phyloP scores from a whole-genome alignment of 2,329 filamentous ascomycete species.

The Neonectria faginata region DNA sequence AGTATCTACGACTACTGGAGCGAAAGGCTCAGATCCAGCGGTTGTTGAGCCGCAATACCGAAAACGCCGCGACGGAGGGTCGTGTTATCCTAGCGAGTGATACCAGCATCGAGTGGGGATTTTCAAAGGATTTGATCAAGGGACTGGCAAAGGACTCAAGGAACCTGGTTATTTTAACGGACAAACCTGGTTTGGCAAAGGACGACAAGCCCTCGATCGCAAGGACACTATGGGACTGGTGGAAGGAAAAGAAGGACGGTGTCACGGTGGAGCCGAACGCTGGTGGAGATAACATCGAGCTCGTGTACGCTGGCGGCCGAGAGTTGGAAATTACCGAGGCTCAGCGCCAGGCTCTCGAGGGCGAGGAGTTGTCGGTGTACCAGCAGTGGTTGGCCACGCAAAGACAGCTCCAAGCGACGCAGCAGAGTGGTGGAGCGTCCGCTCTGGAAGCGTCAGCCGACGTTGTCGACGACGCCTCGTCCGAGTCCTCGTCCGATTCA shows the following conservation, averaged over 20 bases:
- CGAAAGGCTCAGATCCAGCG: conserved; percentile 82
- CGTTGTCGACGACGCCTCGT: conserved; percentile 84
- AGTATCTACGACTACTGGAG: conserved; percentile 85
- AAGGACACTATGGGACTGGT: conserved; percentile 82
- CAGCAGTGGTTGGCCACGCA: conserved; percentile 94
- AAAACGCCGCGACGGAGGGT: conserved; percentile 59
- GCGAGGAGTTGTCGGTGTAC: conserved; percentile 82
- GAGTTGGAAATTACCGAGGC: conserved; percentile 71
- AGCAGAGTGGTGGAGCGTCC: conserved; percentile 76
- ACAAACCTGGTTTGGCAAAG: conserved; percentile 66
- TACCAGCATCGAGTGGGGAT: conserved; percentile 91
- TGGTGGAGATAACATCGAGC: conserved; percentile 70
- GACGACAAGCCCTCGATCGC: conserved; percentile 70
- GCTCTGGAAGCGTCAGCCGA: conserved; percentile 77
- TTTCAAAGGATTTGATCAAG: conserved; percentile 83
- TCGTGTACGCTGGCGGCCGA: conserved; percentile 73
- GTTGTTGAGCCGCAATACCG: conserved; percentile 64
- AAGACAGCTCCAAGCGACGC: conserved; percentile 84
- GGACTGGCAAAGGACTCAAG: conserved; percentile 79
- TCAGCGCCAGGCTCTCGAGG: conserved; percentile 74
- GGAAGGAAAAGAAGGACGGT: conserved; percentile 75
- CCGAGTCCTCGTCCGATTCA: conserved; percentile 85
- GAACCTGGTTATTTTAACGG: conserved; percentile 90
- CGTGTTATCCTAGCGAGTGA: conserved; percentile 93
- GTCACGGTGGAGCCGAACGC: conserved; percentile 67